Evolutionary conservation across 345 rosid species (phyloP), one percentile per base, ranked within the genome.

Genomic region (Kernera saxatilis): DNA sequence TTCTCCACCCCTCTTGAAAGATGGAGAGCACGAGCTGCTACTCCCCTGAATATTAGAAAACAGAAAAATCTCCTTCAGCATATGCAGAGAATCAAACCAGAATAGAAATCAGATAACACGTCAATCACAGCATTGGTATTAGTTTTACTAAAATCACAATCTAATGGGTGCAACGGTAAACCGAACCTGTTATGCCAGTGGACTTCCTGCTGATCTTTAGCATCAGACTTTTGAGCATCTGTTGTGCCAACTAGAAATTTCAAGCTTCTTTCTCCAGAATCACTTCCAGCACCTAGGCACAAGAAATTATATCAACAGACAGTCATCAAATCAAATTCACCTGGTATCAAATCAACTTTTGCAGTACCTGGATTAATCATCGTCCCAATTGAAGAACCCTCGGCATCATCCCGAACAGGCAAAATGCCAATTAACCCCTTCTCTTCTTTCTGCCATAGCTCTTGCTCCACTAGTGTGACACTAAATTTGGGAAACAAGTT

Each of bases 1-100:
- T 94, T 94, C 84, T 94, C 99, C 79, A 94, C 99, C 51, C 97
- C 99, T 81, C 99, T 86, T 11, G 99, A 94, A 17, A 94, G 84
- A 81, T 94, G 99, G 69, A 94, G 78, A 52, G 99, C 97, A 50
- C 97, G 99, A 71, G 99, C 99, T 13, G 97, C 96, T 61, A 89
- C 99, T 68, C 99, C 99, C 84, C 99, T 94, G 49, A 68, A 27
- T 30, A 74, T 64, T 59, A 13, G 37, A 67, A 66, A 49, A 58
- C 14, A 58, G 40, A 1, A 62, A 3, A 18, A 64, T 56, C 40
- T 1, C 62, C n/a, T n/a, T 63, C 74, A 70, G 17, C 63, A 50
- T 32, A 30, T 14, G 46, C 71, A 10, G 29, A 59, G 32, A 59
- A 12, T 58, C 68, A 51, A 37, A 39, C 25, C 39, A 48, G n/a